Evolutionary conservation across 2,329 filamentous ascomycete species (phyloP).

Genomic region (Fusarium circinatum): DNA sequence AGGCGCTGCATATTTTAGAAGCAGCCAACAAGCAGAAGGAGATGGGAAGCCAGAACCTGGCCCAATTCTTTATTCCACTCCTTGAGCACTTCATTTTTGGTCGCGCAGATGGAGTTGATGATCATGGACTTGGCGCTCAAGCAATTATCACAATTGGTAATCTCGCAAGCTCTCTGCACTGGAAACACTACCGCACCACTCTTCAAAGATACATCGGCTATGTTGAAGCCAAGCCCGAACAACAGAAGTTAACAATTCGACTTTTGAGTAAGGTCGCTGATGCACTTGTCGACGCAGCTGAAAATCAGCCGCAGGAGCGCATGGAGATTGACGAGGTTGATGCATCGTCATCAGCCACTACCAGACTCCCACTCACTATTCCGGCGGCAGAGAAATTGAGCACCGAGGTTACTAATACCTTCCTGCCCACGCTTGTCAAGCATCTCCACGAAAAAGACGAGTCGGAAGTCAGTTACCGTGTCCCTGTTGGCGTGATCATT

Average conservation of each 20-base stretch:
- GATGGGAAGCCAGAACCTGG: conserved; percentile 80
- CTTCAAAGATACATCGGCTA: conserved; percentile 87
- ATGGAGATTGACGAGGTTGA: conserved; percentile 56
- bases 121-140: conserved; percentile 87
- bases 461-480: conserved; percentile 89
- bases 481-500: conserved; percentile 88
- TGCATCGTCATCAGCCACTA: conserved; percentile 39
- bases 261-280: conserved; percentile 86
- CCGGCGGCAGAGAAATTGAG: conserved; percentile 75
- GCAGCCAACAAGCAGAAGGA: conserved; percentile 71
- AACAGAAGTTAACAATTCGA: conserved; percentile 86
- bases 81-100: conserved; percentile 95
- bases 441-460: conserved; percentile 97
- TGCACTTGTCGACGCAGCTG: conserved; percentile 70
- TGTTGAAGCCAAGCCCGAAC: conserved; percentile 80
- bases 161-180: conserved; percentile 81
- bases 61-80: conserved; percentile 88
- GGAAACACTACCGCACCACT: conserved; percentile 88
- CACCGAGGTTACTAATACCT: conserved; percentile 76
- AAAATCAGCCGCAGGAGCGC: conserved; percentile 49
- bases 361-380: conserved; percentile 70
- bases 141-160: conserved; percentile 82
- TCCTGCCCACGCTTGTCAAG: conserved; percentile 81
- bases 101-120: conserved; percentile 76
- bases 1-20: conserved; percentile 82